Base-by-base conservation (phyloP, 1,284 basidiomycete genomes). In the Naganishia cerealis region DNA sequence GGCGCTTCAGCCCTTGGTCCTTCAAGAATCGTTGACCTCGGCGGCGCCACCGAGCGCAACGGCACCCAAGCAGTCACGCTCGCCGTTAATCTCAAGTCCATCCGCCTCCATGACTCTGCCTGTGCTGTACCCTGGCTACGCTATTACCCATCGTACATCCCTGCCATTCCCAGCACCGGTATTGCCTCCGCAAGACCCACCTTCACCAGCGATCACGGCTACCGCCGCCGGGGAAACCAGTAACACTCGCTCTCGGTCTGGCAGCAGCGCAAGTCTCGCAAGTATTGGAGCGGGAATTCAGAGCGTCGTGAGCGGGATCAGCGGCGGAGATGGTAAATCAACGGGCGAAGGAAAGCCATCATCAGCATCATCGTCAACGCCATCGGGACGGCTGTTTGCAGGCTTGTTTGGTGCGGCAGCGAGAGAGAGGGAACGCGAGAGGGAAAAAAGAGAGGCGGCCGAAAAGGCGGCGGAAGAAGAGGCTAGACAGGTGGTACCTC, bases 81-180 rank as follows among this genome's bases (percentile, higher is more conserved):
- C 43, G n/a, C 43, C 24, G 29, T 24, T 50, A 10, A n/a, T 50
- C n/a, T 50, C 58, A 7, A 18, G 16, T 7, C n/a, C 55, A 13
- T 57, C 55, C 15, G 67, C 69, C 75, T 55, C 40, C 71, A 65
- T 48, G 66, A 67, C 73, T 56, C 39, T 75, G 65, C 66, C 75
- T 63, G 66, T 67, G 29, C 42, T 71, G 54, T 90, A 87, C 74
- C 88, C 88, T 3, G 80, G 82, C 9, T 87, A 84, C 71, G 74
- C 79, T 0, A 71, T 88, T 4, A 83, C 85, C 0, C 78, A 83
- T 0, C 83, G 87, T 63, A 81, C 84, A 0, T 79, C 83, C 0
- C 83, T 93, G 0, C 86, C 89, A 1, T 82, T 92, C 16, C 90
- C 90, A 0, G 86, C 88, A 0, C 85, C 75, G 1, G 73, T 86